phyloP scores from a whole-genome alignment of 164 flowering plant species.

The Brasenia schreberi region DNA sequence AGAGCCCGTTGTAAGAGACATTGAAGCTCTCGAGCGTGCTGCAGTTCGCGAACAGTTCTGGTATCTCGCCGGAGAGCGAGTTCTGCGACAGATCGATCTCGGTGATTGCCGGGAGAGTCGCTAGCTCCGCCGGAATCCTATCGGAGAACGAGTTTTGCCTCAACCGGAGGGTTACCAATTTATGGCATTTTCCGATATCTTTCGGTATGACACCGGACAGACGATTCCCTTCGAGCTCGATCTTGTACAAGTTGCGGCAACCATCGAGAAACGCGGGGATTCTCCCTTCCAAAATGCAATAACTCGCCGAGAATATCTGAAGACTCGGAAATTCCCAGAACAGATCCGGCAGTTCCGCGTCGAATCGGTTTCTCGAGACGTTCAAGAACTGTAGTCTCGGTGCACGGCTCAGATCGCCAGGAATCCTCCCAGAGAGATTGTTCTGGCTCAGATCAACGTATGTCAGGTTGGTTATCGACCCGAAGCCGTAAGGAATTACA shows the following conservation, averaged over 20 bases:
- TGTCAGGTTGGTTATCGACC: slow-evolving; percentile 36
- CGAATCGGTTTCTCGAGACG: slow-evolving; percentile 44
- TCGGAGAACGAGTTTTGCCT: slow-evolving; percentile 50
- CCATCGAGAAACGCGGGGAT: slow-evolving; percentile 63
- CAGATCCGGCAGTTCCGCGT: slow-evolving; percentile 29
- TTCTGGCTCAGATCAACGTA: slow-evolving; percentile 67
- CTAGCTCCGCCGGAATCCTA: slow-evolving; percentile 73
- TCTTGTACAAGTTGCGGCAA: slow-evolving; percentile 51
- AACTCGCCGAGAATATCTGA: slow-evolving; percentile 58
- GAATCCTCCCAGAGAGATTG: slow-evolving; percentile 52
- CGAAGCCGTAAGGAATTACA: slow-evolving; percentile 58
- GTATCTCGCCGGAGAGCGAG: slow-evolving; percentile 59
- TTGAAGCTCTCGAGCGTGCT: slow-evolving; percentile 65
- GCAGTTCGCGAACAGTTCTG: slow-evolving; percentile 52
- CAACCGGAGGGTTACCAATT: slow-evolving; percentile 49
- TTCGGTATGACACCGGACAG: slow-evolving; percentile 62
- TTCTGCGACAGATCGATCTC: slow-evolving; percentile 73
- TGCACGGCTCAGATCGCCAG: slow-evolving; percentile 46
- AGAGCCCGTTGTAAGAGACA: slow-evolving; percentile 60
- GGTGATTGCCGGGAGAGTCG: slow-evolving; percentile 58
- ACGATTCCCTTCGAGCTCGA: slow-evolving; percentile 54
- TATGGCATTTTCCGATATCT: slow-evolving; percentile 69
- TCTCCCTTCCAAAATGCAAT: slow-evolving; percentile 27
- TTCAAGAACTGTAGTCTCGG: slow-evolving; percentile 35
- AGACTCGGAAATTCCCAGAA: slow-evolving; percentile 63